These are phyloP conservation scores for Aspergillus sclerotioniger DNA, from an alignment of 495 filamentous ascomycete species.

Conservation along the genomic window DNA sequence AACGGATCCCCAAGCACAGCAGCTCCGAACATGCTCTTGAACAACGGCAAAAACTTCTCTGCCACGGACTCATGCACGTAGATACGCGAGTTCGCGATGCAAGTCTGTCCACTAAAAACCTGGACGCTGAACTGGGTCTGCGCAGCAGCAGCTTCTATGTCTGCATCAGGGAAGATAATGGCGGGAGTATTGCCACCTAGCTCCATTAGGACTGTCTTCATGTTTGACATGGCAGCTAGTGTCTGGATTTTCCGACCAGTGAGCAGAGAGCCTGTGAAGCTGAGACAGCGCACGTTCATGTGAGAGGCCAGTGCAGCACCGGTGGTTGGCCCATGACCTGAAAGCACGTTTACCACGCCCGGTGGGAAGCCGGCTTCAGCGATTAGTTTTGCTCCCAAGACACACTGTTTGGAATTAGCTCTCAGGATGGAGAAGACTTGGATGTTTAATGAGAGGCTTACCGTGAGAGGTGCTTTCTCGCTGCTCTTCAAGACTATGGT, in stretches of 20 bases:
- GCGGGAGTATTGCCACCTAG: slow-evolving; percentile 90
- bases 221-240: slow-evolving; percentile 70
- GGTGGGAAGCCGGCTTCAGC: slow-evolving; percentile 56
- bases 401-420: slow-evolving; percentile 38
- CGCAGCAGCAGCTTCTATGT: slow-evolving; percentile 78
- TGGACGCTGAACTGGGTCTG: slow-evolving; percentile 73
- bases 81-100: slow-evolving; percentile 83
- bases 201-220: slow-evolving; percentile 93
- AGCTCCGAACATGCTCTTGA: slow-evolving; percentile 64
- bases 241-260: slow-evolving; percentile 88
- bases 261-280: slow-evolving; percentile 81
- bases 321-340: slow-evolving; percentile 50
- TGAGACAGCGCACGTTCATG: slow-evolving; percentile 74
- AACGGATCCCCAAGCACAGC: slow-evolving; percentile 76
- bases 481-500: slow-evolving; percentile 56
- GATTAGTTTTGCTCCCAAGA: slow-evolving; percentile 71
- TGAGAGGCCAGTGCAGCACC: slow-evolving; percentile 53
- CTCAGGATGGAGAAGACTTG: slow-evolving; percentile 9
- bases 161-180: slow-evolving; percentile 84
- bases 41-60: slow-evolving; percentile 68
- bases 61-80: slow-evolving; percentile 80
- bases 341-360: slow-evolving; percentile 55
- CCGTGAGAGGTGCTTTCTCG: slow-evolving; percentile 56
- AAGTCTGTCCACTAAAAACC: slow-evolving; percentile 83
- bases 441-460: slow-evolving; percentile 16